Evolutionary conservation across 2,329 filamentous ascomycete genomes (phyloP).

Genomic region (Fusarium floridanum): DNA sequence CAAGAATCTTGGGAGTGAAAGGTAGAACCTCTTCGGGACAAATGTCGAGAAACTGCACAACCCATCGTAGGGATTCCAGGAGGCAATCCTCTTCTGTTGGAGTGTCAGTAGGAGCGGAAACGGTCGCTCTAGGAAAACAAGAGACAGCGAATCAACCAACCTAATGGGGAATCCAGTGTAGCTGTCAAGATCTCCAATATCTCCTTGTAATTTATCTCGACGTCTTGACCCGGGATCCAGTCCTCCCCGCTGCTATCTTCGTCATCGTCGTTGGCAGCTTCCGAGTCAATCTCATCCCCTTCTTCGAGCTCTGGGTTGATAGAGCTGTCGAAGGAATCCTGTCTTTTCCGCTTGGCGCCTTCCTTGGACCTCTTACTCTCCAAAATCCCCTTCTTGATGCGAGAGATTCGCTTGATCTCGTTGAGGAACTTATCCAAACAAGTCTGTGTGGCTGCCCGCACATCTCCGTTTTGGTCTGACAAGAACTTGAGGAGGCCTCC

Average conservation of each 20-base stretch:
- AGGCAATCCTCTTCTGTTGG: constrained; percentile 86
- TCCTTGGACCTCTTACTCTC: constrained; percentile 82
- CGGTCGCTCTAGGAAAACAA: too few species aligned
- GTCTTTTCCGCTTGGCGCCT: constrained; percentile 76
- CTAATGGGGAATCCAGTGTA: constrained; percentile 85
- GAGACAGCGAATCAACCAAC: constrained; percentile 59
- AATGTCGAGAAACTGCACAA: constrained; percentile 96
- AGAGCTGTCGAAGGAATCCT: constrained; percentile 78
- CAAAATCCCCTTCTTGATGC: constrained; percentile 90
- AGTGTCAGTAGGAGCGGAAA: constrained; percentile 27
- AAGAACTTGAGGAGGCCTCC: constrained; percentile 91
- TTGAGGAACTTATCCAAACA: constrained; percentile 90
- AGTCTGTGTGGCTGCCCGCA: constrained; percentile 92
- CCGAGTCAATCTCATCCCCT: constrained; percentile 70
- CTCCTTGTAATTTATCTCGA: constrained; percentile 91
- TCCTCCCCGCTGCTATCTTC: constrained; percentile 83
- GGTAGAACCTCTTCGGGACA: constrained; percentile 96
- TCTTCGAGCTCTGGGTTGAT: constrained; percentile 69
- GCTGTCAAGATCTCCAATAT: constrained; percentile 93
- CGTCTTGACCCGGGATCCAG: constrained; percentile 97
- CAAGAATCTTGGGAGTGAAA: constrained; percentile 92
- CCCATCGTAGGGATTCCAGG: constrained; percentile 92
- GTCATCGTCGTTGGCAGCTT: constrained; percentile 68
- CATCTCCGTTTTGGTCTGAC: constrained; percentile 90
- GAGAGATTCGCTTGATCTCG: constrained; percentile 94